phyloP scores from a whole-genome alignment of 1,284 basidiomycete species.

The Cryptococcus sp. region DNA sequence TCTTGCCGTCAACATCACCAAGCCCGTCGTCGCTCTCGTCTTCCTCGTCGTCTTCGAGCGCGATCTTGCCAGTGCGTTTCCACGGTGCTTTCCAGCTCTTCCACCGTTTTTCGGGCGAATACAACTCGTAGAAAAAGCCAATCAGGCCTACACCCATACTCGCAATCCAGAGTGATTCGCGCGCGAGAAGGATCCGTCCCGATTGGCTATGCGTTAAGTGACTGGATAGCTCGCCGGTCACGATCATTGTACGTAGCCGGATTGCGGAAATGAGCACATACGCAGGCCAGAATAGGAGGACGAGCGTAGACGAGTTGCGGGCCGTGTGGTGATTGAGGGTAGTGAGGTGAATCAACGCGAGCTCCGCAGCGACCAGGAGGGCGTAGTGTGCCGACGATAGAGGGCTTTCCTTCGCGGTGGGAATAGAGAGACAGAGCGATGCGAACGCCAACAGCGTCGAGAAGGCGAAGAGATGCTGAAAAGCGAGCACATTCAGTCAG shows the following conservation, averaged over 20 bases:
- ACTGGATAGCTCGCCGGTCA: slow-evolving; percentile 36
- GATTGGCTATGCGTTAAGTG: slow-evolving; percentile 22
- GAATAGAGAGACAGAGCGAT: slow-evolving; percentile 57
- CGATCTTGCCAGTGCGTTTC: slow-evolving; percentile 36
- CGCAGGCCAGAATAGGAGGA: slow-evolving; percentile 81
- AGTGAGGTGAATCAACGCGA: slow-evolving; percentile 46
- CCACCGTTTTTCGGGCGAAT: slow-evolving; percentile 64
- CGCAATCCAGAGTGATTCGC: slow-evolving; percentile 50
- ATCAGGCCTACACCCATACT: slow-evolving; percentile 60
- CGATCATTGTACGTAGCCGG: slow-evolving; percentile 65
- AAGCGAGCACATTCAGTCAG: slow-evolving; percentile 33
- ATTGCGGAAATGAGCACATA: slow-evolving; percentile 62
- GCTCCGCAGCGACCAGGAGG: slow-evolving; percentile 39
- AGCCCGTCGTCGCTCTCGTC: slow-evolving; percentile 35
- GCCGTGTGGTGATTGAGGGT: slow-evolving; percentile 73
- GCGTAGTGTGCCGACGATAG: slow-evolving; percentile 35
- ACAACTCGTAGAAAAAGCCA: slow-evolving; percentile 69
- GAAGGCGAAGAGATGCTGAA: slow-evolving; percentile 45
- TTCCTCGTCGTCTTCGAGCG: slow-evolving; percentile 45
- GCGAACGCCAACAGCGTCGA: slow-evolving; percentile 58
- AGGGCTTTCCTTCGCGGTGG: slow-evolving; percentile 20
- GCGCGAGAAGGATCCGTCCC: slow-evolving; percentile 39
- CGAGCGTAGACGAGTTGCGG: slow-evolving; percentile 69
- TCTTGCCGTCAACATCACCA: slow-evolving; percentile 29
- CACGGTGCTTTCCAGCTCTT: slow-evolving; percentile 24